Conservation (phyloP, 192 early-diverging fungal genomes). For the Rhizophlyctis rosea region DNA sequence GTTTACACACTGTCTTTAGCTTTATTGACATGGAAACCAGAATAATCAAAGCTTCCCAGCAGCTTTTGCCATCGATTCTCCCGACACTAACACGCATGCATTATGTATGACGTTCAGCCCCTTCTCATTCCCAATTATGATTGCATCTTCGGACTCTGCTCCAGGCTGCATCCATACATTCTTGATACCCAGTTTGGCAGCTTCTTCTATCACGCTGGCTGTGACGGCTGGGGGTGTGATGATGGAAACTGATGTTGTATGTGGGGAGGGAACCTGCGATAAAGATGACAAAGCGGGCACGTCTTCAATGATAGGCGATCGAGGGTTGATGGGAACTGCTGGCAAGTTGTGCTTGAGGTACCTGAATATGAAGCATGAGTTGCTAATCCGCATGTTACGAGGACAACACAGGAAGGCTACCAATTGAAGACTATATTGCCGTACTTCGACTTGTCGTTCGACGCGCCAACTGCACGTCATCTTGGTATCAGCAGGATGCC, state of each 20-base stretch:
- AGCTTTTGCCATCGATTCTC: conserved; percentile 22
- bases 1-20: too few relatives aligned
- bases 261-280: conserved; percentile 31
- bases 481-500: too few relatives aligned
- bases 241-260: conserved; percentile 56
- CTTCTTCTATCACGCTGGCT: conserved; percentile 52
- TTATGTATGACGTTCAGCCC: conserved; percentile 61
- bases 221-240: conserved; percentile 71
- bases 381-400: conserved; percentile 1
- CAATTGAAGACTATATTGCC: conserved; percentile 82
- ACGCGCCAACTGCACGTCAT: conserved; percentile 85
- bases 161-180: conserved; percentile 75
- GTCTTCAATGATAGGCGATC: conserved; percentile 20
- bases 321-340: conserved; percentile 41
- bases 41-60: conserved; percentile 19
- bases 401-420: conserved; percentile 36
- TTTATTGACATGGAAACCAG: too few relatives aligned
- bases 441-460: conserved; percentile 67
- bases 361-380: conserved; percentile 9
- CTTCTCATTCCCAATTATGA: conserved; percentile 39
- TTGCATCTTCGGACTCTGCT: conserved; percentile 54
- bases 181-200: conserved; percentile 56
- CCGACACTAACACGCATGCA: conserved; percentile 62
- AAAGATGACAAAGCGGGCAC: conserved; percentile 30
- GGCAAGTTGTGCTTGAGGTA: conserved; percentile 29